Conservation (phyloP, 2,329 filamentous ascomycete genomes). For the Fusarium sororula region DNA sequence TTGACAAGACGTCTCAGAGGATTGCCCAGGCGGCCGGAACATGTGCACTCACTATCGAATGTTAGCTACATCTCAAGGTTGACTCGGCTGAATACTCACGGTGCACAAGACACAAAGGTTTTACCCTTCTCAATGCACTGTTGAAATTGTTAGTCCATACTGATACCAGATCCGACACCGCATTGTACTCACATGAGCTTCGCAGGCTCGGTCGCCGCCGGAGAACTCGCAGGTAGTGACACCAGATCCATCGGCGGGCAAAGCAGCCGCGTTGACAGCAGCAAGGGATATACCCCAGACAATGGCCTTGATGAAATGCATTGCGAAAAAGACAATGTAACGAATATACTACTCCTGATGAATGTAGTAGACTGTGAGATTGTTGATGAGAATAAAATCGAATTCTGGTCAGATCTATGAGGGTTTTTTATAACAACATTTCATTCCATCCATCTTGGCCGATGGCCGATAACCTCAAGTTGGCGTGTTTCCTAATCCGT, state of each 20-base stretch:
- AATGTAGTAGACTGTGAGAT: neutral
- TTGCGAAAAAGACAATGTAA: neutral
- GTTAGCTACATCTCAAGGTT: neutral
- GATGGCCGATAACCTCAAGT: neutral
- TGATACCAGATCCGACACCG: neutral
- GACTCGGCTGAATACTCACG: neutral
- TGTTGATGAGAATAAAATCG: neutral
- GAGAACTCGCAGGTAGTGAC: neutral
- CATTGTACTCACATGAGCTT: neutral
- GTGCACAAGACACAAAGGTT: neutral
- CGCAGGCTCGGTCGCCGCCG: neutral
- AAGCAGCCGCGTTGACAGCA: neutral
- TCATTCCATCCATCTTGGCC: neutral
- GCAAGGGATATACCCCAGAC: conserved; percentile 4
- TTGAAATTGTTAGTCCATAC: neutral
- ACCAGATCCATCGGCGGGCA: neutral
- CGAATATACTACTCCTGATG: neutral
- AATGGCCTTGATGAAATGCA: conserved; percentile 12
- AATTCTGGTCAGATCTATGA: neutral
- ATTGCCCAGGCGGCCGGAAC: neutral
- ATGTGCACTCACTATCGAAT: neutral
- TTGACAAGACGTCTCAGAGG: neutral
- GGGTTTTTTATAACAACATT: neutral
- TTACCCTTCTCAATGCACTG: neutral
- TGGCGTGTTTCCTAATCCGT: neutral